phyloP scores from a whole-genome alignment of 2,329 filamentous ascomycete genomes.

The Ophiostoma sp. region DNA sequence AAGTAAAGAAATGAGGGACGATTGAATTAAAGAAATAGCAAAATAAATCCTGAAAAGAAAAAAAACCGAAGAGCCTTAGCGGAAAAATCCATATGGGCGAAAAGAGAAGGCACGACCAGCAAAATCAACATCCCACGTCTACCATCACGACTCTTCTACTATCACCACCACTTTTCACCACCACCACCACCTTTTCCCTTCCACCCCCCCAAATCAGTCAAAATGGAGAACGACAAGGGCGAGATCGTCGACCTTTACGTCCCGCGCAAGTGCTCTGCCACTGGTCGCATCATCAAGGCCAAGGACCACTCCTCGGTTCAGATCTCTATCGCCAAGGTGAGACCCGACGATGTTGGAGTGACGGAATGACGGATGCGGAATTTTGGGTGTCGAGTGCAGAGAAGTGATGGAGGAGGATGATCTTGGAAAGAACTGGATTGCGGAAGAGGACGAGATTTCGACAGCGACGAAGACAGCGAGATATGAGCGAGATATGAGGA shows the following conservation, averaged over 20 bases:
- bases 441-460: neutral
- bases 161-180: conserved; percentile 30
- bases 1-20: neutral
- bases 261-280: conserved; percentile 97
- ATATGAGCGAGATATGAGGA: neutral
- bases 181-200: conserved; percentile 31
- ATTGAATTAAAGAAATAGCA: neutral
- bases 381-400: neutral
- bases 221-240: conserved; percentile 92
- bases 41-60: conserved; percentile 2
- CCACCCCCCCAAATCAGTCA: conserved; percentile 32
- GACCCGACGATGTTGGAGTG: conserved; percentile 7
- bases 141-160: conserved; percentile 15
- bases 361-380: neutral
- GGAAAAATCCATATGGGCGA: conserved; percentile 16
- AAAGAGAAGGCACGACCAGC: neutral
- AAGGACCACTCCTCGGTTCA: conserved; percentile 99
- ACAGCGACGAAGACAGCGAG: neutral
- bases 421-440: neutral
- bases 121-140: conserved; percentile 11
- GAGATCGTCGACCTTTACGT: conserved; percentile 57
- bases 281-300: conserved; percentile 99
- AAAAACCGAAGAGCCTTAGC: conserved; percentile 16
- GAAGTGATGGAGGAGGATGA: neutral
- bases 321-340: conserved; percentile 80